Conservation (phyloP, 495 filamentous ascomycete species). For the Xylaria telfairii region DNA sequence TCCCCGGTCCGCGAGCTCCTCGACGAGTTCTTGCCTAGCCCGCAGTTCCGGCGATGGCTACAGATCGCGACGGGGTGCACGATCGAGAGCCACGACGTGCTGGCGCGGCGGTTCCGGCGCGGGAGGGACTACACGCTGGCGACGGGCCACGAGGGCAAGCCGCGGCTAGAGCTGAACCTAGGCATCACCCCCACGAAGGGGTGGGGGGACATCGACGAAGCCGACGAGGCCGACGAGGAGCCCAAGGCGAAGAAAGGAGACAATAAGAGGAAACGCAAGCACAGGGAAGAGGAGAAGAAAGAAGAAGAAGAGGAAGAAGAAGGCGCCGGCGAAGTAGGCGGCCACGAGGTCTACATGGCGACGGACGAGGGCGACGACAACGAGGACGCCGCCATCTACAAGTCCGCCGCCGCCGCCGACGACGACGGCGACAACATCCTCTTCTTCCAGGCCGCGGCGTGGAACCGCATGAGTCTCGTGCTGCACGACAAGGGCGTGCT, state of each 20-base stretch:
- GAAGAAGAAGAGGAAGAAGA: slow-evolving; percentile 34
- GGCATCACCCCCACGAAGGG: slow-evolving; percentile 80
- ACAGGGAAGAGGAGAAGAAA: slow-evolving; percentile 35
- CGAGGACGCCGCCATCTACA: slow-evolving; percentile 87
- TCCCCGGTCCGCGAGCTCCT: slow-evolving; percentile 77
- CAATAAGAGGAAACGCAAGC: slow-evolving; percentile 42
- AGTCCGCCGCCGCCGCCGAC: slow-evolving; percentile 43
- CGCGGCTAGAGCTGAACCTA: slow-evolving; percentile 86
- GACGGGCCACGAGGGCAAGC: slow-evolving; percentile 78
- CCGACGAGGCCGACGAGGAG: slow-evolving; percentile 37
- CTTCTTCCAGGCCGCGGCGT: slow-evolving; percentile 84
- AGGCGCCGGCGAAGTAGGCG: slow-evolving; percentile 68
- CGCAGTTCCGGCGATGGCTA: slow-evolving; percentile 91
- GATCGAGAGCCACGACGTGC: slow-evolving; percentile 69
- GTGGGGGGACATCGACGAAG: slow-evolving; percentile 68
- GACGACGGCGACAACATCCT: slow-evolving; percentile 92
- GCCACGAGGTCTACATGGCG: slow-evolving; percentile 92
- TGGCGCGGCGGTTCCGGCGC: slow-evolving; percentile 83
- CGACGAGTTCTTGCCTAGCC: slow-evolving; percentile 78
- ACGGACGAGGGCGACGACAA: slow-evolving; percentile 73
- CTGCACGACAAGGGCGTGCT: slow-evolving; percentile 84
- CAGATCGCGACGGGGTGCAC: slow-evolving; percentile 74
- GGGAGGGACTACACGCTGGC: slow-evolving; percentile 93
- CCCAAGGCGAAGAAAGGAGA: slow-evolving; percentile 43
- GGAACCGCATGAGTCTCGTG: slow-evolving; percentile 90